These are phyloP conservation scores for Yarrowia yakushimensis DNA, from an alignment of 805 yeast species.

Conservation along the genomic window DNA sequence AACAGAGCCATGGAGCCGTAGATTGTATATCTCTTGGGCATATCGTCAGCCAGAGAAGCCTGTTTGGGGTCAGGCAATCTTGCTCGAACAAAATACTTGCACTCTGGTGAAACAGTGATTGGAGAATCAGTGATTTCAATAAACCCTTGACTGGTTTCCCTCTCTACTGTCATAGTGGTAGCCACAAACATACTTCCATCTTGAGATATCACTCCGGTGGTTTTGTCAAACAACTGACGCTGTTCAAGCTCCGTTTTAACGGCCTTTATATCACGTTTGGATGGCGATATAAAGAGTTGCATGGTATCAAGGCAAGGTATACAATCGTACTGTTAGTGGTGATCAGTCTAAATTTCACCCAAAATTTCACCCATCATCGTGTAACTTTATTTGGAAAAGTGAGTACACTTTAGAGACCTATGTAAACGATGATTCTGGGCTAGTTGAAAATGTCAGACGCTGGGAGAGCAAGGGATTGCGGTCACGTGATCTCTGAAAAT, in stretches of 20 bases:
- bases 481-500: no score
- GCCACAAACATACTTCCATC: constrained; percentile 1
- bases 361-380: neutral
- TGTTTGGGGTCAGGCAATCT: neutral
- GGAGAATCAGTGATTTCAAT: neutral
- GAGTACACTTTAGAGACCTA: no score
- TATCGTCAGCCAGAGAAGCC: neutral
- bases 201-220: constrained; percentile 5
- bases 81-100: neutral
- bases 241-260: constrained; percentile 7
- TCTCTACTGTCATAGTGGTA: neutral
- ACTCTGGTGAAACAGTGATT: neutral
- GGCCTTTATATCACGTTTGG: neutral
- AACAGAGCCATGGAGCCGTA: constrained; percentile 68
- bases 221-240: neutral
- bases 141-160: neutral
- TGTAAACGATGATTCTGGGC: no score
- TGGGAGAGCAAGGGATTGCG: no score
- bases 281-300: constrained; percentile 4
- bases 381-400: constrained; percentile 2
- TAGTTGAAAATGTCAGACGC: no score
- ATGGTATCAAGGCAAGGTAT: neutral
- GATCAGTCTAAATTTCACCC: neutral
- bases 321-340: no score
- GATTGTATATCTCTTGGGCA: constrained; percentile 45